phyloP scores from a whole-genome alignment of 2,329 filamentous ascomycete species.

The Zymoseptoria crescenta region DNA sequence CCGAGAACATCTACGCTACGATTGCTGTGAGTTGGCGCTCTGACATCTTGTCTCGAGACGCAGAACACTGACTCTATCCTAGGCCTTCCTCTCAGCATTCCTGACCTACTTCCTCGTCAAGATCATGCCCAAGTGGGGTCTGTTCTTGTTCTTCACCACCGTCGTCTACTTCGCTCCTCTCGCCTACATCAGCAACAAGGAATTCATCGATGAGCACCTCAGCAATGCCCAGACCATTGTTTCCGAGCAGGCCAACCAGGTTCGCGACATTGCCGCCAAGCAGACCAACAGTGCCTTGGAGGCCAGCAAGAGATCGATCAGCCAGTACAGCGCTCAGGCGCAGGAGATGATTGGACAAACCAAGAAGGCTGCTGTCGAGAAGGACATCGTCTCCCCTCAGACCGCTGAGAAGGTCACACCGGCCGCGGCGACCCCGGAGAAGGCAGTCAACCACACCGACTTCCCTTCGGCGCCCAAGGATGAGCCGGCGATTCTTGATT shows the following conservation, averaged over 20 bases:
- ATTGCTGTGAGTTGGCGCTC: conserved; percentile 44
- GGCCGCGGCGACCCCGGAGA: conserved; percentile 11
- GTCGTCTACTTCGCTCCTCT: conserved; percentile 53
- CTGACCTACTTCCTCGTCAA: conserved; percentile 58
- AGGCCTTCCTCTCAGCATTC: conserved; percentile 54
- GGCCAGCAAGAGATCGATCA: conserved; percentile 51
- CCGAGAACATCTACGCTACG: conserved; percentile 56
- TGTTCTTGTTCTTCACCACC: conserved; percentile 49
- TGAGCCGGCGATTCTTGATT: conserved; percentile 14
- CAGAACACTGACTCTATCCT: conserved; percentile 14
- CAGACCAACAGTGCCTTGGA: conserved; percentile 52
- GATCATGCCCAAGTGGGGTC: conserved; percentile 57
- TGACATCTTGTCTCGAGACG: not conserved
- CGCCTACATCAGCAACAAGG: conserved; percentile 58
- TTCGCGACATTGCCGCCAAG: conserved; percentile 53
- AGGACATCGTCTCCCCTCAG: conserved; percentile 29
- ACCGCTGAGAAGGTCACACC: conserved; percentile 23
- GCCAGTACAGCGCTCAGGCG: conserved; percentile 54
- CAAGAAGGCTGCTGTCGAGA: conserved; percentile 30
- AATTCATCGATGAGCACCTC: conserved; percentile 55
- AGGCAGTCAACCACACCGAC: conserved; percentile 12
- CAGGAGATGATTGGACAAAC: conserved; percentile 45
- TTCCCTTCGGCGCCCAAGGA: conserved; percentile 19
- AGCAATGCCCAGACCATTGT: conserved; percentile 47
- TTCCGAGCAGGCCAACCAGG: conserved; percentile 51